Percentiles rank a stretch among this genome's conserved stretches.
Evolutionary conservation across 106 monocot genomes (phyloP).

Genomic region (Ottelia alismoides): DNA sequence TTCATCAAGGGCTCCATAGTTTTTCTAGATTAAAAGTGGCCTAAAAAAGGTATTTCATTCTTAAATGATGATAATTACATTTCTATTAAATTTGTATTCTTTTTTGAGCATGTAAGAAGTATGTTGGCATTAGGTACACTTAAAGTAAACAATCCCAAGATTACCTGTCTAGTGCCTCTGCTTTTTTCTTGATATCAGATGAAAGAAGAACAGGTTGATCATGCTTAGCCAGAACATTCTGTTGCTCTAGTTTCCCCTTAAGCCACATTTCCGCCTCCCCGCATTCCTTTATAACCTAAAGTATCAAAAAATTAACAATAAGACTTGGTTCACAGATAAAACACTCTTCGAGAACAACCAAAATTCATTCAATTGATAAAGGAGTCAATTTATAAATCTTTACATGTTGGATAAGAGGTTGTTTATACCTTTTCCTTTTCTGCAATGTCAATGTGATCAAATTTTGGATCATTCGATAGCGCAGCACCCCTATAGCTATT

Average conservation of each 20-base stretch:
- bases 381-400: not conserved
- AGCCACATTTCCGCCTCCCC: constrained; percentile 64
- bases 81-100: too few species aligned
- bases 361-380: not conserved
- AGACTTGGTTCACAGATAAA: not conserved
- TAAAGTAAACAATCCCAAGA: too few species aligned
- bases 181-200: constrained; percentile 55
- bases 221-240: constrained; percentile 66
- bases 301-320: not conserved
- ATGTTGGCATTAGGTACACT: too few species aligned
- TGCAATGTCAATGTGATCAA: constrained; percentile 83
- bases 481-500: constrained; percentile 79
- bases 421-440: constrained; percentile 99
- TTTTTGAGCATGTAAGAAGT: too few species aligned
- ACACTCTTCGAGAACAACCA: not conserved
- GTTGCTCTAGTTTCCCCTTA: constrained; percentile 66
- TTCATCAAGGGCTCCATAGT: too few species aligned
- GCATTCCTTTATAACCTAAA: constrained; percentile 72
- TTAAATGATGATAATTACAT: too few species aligned
- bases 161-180: constrained; percentile 78
- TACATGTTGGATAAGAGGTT: not conserved
- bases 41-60: too few species aligned
- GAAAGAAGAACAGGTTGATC: constrained; percentile 46
- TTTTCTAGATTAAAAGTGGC: too few species aligned
- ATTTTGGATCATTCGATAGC: constrained; percentile 59